Evolutionary conservation across 371 early-diverging fungal species (phyloP).

Genomic region (Lichtheimia ramosa): DNA sequence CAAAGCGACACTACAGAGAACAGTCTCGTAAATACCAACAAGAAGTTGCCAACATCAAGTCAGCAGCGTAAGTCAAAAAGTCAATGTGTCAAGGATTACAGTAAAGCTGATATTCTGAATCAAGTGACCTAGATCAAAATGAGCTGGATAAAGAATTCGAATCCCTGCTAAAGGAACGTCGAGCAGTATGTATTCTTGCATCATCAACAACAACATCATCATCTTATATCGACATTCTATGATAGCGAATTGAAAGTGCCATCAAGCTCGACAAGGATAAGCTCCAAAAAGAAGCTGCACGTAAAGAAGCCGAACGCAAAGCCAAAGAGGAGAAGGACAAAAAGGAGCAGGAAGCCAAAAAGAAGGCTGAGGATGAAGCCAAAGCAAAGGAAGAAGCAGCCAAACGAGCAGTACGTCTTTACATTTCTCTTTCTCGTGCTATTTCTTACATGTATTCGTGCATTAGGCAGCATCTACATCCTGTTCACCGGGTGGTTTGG

Average conservation of each 20-base stretch:
- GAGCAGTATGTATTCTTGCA: conserved; percentile 1
- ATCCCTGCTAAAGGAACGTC: background rate
- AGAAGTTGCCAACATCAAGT: too few species aligned
- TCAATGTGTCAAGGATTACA: too few species aligned
- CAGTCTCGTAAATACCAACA: background rate
- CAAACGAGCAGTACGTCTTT: conserved; percentile 13
- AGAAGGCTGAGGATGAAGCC: conserved; percentile 18
- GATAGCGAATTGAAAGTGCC: background rate
- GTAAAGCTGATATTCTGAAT: too few species aligned
- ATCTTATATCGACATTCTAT: background rate
- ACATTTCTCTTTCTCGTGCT: background rate
- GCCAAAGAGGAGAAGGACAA: conserved; percentile 26
- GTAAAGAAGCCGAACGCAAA: conserved; percentile 9
- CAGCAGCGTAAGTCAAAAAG: too few species aligned
- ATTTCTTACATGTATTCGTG: background rate
- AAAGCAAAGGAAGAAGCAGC: conserved; percentile 21
- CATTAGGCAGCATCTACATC: conserved; percentile 20
- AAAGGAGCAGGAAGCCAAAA: conserved; percentile 24
- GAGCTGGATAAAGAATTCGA: conserved; percentile 5
- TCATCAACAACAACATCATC: too few species aligned
- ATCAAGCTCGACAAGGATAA: conserved; percentile 8
- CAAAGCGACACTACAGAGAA: background rate
- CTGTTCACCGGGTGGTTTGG: conserved; percentile 26
- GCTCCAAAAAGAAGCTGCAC: background rate
- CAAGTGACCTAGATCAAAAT: background rate